Base-by-base conservation (phyloP, 148 eudicot species). In the Rhododendron ferrugineum region DNA sequence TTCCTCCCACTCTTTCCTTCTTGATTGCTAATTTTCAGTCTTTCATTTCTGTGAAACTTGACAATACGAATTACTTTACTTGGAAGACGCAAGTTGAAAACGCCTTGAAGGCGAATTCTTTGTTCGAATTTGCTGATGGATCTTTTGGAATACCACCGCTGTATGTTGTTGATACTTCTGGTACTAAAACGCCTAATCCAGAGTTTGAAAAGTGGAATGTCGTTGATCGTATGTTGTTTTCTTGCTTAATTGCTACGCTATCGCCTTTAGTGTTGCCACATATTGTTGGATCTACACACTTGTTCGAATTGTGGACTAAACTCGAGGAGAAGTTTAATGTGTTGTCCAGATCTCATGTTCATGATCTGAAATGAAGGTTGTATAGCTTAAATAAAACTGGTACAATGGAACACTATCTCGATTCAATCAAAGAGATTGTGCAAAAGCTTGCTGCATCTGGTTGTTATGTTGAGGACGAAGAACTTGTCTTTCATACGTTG, bases 111-210 rank as follows among this genome's bases (percentile, higher is more conserved):
- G n/a, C 66, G 2, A 58, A 58, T 1, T 58, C 7, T 0, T 22
- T 58, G n/a, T 58, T 58, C 6, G 66, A 20, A 0, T 58, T 15
- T 22, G 66, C n/a, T 0, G 22, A 58, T 58, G 66, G 66, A 5
- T 0, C 26, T 4, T 0, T 58, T 0, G 1, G 1, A 3, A 18
- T 22, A 15, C 66, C 66, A 3, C 6, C n/a, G 14, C 0, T 16
- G 3, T 0, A 3, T 20, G 26, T 58, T 58, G 1, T 20, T 0
- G n/a, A 58, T 58, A 2, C 20, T 15, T 3, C 3, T 22, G 66
- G 66, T 0, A 58, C 16, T 20, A 16, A 5, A 58, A 20, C 0
- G 2, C n/a, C 66, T 3, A 58, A 58, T 58, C 66, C 66, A 3
- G 66, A 18, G 8, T 58, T 15, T 58, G 15, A 3, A 3, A 0